Percentiles rank a stretch among this genome's conserved stretches.
Evolutionary conservation across 352 stramenopile genomes (phyloP).

Genomic region (Phytophthora pseudosyringae): DNA sequence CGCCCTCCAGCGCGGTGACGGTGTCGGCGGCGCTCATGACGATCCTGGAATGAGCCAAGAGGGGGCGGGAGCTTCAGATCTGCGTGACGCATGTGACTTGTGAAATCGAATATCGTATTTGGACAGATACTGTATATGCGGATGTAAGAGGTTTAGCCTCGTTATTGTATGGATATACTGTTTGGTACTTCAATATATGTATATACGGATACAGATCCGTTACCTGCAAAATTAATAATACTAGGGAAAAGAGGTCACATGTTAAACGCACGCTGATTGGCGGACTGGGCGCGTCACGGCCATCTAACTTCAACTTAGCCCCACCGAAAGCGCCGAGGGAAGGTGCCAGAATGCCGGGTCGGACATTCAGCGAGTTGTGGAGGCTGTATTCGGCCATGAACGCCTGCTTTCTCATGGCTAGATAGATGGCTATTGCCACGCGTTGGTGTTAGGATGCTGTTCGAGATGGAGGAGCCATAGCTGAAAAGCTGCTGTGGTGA

Average conservation of each 20-base stretch:
- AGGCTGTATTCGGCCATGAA: too few relatives aligned
- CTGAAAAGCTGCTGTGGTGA: too few relatives aligned
- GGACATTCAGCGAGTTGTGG: too few relatives aligned
- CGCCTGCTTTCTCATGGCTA: too few relatives aligned
- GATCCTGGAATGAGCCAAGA: slow-evolving; percentile 5
- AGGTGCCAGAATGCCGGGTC: too few relatives aligned
- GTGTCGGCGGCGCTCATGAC: slow-evolving; percentile 29
- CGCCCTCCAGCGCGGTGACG: slow-evolving; percentile 41
- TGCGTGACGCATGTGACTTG: slow-evolving; percentile 8
- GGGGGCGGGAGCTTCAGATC: slow-evolving; percentile 1
- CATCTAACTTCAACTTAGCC: slow-evolving; percentile 14
- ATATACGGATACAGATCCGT: neutral
- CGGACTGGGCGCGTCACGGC: neutral
- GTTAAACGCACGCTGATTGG: slow-evolving; percentile 13
- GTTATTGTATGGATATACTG: neutral
- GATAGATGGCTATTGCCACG: too few relatives aligned
- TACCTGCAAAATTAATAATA: neutral
- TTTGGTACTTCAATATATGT: neutral
- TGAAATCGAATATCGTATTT: neutral
- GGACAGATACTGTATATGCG: neutral
- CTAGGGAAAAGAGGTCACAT: neutral
- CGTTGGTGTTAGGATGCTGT: too few relatives aligned
- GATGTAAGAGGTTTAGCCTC: too few relatives aligned
- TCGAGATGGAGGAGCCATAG: too few relatives aligned
- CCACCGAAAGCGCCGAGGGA: too few relatives aligned